These are phyloP conservation scores for Monosporascus cannonballus DNA, from an alignment of 2,329 filamentous ascomycete species.

Conservation along the genomic window DNA sequence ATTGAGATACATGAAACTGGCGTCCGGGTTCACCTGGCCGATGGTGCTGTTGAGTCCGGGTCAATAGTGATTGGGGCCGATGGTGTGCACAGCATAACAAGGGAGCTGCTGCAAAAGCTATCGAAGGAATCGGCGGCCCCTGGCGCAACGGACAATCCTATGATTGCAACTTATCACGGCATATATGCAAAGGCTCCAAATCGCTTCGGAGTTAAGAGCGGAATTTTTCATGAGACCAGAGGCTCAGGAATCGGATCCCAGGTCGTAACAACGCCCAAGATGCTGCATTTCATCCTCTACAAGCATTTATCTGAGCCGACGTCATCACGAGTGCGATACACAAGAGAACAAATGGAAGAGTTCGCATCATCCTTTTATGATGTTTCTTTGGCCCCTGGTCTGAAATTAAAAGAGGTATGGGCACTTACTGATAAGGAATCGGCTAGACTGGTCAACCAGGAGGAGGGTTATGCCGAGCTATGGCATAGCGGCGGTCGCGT, in stretches of 20 bases:
- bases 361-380: conserved; percentile 8
- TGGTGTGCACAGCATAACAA: conserved; percentile 16
- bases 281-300: too few species aligned
- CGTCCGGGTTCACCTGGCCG: conserved; percentile 14
- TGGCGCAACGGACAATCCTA: too few species aligned
- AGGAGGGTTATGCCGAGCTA: conserved; percentile 13
- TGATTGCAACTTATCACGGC: conserved; percentile 5
- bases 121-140: conserved; percentile 3
- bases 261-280: too few species aligned
- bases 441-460: conserved; percentile 6
- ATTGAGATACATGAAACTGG: conserved; percentile 13
- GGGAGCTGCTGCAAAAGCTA: conserved; percentile 10
- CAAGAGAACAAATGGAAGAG: conserved; percentile 6
- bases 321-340: conserved; percentile 4
- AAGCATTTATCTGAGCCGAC: too few species aligned
- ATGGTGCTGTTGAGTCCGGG: conserved; percentile 16
- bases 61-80: conserved; percentile 17
- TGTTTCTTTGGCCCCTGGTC: conserved; percentile 7
- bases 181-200: conserved; percentile 8
- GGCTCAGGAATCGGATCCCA: too few species aligned
- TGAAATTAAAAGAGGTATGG: conserved; percentile 16
- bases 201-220: too few species aligned
- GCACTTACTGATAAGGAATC: neutral
- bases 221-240: too few species aligned
- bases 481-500: conserved; percentile 24